Evolutionary conservation across 2,329 filamentous ascomycete species (phyloP).

Genomic region (Rutstroemia sydowiana): DNA sequence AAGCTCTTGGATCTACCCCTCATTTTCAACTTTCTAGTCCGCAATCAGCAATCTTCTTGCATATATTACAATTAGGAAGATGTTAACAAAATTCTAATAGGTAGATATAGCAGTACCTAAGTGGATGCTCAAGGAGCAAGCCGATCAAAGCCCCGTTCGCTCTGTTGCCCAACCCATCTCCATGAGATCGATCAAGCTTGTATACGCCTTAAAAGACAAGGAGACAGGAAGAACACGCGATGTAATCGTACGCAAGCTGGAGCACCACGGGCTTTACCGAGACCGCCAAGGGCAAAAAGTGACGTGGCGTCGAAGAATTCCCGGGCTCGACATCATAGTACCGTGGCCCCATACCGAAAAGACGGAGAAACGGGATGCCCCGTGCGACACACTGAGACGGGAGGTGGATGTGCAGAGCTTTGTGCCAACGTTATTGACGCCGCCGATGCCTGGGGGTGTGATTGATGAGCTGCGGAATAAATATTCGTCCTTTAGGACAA

Average conservation of each 20-base stretch:
- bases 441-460: constrained; percentile 72
- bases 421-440: constrained; percentile 65
- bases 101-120: constrained; percentile 36
- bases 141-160: constrained; percentile 36
- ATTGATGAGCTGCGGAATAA: constrained; percentile 81
- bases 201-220: constrained; percentile 65
- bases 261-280: constrained; percentile 42
- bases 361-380: constrained; percentile 45
- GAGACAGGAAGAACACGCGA: constrained; percentile 60
- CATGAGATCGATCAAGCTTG: constrained; percentile 69
- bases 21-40: neutral
- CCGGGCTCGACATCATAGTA: constrained; percentile 64
- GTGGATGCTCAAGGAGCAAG: constrained; percentile 34
- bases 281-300: constrained; percentile 43
- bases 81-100: constrained; percentile 21
- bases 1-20: neutral
- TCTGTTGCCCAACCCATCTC: constrained; percentile 37
- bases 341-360: constrained; percentile 56
- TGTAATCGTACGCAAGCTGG: constrained; percentile 67
- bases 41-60: neutral
- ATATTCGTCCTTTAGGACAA: constrained; percentile 73
- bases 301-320: constrained; percentile 53
- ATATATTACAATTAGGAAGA: neutral
- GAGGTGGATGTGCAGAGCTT: constrained; percentile 70
- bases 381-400: constrained; percentile 66